These are phyloP conservation scores for Fusarium xyrophilum DNA, from an alignment of 2,329 filamentous ascomycete genomes.

Conservation along the genomic window DNA sequence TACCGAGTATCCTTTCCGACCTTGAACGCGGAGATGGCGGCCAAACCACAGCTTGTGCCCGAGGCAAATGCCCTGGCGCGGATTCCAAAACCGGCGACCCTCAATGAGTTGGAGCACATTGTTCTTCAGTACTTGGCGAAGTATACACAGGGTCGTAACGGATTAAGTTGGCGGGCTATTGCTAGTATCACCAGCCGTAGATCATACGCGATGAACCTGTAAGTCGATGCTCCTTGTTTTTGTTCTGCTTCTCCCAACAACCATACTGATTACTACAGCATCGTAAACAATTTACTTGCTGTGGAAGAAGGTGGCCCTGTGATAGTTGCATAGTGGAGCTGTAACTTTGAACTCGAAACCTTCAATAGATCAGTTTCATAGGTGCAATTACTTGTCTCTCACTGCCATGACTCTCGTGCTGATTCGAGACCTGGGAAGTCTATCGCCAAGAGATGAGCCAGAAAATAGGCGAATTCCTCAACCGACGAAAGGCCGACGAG, in stretches of 20 bases:
- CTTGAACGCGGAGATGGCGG: background rate
- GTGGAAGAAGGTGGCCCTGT: fast-evolving
- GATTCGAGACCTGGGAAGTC: fast-evolving
- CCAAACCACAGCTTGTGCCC: background rate
- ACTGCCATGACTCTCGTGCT: fast-evolving
- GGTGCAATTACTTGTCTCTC: fast-evolving
- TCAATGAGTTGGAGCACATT: fast-evolving
- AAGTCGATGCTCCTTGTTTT: background rate
- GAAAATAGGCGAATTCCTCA: fast-evolving
- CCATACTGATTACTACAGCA: background rate
- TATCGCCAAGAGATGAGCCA: fast-evolving
- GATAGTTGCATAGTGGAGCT: background rate
- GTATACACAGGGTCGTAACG: fast-evolving
- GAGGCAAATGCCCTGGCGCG: fast-evolving
- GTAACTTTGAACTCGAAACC: background rate
- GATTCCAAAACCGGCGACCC: too few relatives aligned
- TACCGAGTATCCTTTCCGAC: fast-evolving
- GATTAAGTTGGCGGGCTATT: background rate
- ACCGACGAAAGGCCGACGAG: background rate
- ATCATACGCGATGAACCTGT: fast-evolving
- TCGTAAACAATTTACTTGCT: background rate
- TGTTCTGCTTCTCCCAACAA: background rate
- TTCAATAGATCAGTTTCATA: background rate
- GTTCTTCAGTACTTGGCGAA: background rate
- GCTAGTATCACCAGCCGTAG: fast-evolving